Evolutionary conservation across 306 rosid genomes (phyloP).

Genomic region (Trifolium repens): DNA sequence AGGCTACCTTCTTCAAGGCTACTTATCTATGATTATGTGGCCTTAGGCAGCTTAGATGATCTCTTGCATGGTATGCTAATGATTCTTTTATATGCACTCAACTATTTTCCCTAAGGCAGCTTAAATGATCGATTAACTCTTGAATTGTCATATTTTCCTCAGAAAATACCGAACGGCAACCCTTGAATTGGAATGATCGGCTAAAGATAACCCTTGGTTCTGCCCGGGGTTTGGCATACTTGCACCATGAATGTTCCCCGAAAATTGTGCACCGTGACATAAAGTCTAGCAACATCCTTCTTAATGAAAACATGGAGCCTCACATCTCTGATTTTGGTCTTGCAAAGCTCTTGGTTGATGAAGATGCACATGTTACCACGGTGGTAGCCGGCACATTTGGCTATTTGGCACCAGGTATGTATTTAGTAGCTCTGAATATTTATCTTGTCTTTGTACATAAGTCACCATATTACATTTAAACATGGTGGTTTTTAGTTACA

Average conservation of each 20-base stretch:
- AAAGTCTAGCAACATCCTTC: slow-evolving; percentile 96
- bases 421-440: neutral
- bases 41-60: slow-evolving; percentile 85
- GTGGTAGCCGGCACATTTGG: slow-evolving; percentile 99
- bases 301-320: slow-evolving; percentile 87
- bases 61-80: slow-evolving; percentile 81
- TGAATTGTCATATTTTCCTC: neutral
- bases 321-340: slow-evolving; percentile 92
- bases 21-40: slow-evolving; percentile 82
- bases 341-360: slow-evolving; percentile 91
- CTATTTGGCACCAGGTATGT: slow-evolving; percentile 92
- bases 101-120: neutral
- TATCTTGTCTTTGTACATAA: no score
- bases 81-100: slow-evolving; percentile 2
- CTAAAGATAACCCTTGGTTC: slow-evolving; percentile 91
- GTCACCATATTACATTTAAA: no score
- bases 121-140: neutral
- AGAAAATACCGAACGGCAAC: slow-evolving; percentile 53
- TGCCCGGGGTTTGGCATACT: slow-evolving; percentile 88
- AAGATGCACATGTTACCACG: slow-evolving; percentile 92
- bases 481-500: no score
- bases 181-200: slow-evolving; percentile 78
- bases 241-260: slow-evolving; percentile 93
- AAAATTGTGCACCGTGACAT: slow-evolving; percentile 86
- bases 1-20: slow-evolving; percentile 89